phyloP scores from a whole-genome alignment of 2,329 filamentous ascomycete genomes.

The Karstenula rhodostoma region DNA sequence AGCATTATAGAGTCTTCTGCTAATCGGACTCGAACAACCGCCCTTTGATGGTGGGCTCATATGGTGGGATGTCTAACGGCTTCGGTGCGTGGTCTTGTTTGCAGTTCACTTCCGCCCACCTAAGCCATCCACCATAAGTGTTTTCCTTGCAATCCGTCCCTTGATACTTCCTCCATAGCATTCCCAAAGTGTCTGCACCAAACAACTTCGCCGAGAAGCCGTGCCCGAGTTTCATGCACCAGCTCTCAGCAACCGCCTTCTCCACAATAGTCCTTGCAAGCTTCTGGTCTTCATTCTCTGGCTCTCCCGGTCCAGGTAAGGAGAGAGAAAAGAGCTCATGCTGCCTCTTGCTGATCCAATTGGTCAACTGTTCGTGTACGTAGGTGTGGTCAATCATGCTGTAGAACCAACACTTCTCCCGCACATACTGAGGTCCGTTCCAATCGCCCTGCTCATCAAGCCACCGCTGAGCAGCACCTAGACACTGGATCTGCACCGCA shows the following conservation, averaged over 20 bases:
- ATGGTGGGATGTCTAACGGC: constrained; percentile 24
- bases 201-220: constrained; percentile 61
- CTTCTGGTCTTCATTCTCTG: constrained; percentile 57
- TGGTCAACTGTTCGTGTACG: constrained; percentile 57
- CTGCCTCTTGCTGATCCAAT: constrained; percentile 60
- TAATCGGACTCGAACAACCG: not conserved
- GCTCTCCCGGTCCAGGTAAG: constrained; percentile 50
- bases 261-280: constrained; percentile 62
- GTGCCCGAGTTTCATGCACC: constrained; percentile 65
- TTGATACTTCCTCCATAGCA: constrained; percentile 60
- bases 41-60: constrained; percentile 27
- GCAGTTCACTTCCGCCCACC: constrained; percentile 60
- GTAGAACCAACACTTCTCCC: constrained; percentile 41
- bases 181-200: constrained; percentile 59
- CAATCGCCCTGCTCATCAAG: constrained; percentile 61
- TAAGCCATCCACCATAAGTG: constrained; percentile 65
- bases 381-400: constrained; percentile 33
- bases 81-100: constrained; percentile 44
- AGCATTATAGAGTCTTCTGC: not conserved
- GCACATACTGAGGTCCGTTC: constrained; percentile 63
- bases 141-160: constrained; percentile 59
- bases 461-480: constrained; percentile 61
- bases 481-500: constrained; percentile 64
- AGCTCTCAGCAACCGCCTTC: constrained; percentile 58
- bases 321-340: constrained; percentile 60